Evolutionary conservation across 805 yeast species (phyloP).

Genomic region (Kluyveromyces starmeri): DNA sequence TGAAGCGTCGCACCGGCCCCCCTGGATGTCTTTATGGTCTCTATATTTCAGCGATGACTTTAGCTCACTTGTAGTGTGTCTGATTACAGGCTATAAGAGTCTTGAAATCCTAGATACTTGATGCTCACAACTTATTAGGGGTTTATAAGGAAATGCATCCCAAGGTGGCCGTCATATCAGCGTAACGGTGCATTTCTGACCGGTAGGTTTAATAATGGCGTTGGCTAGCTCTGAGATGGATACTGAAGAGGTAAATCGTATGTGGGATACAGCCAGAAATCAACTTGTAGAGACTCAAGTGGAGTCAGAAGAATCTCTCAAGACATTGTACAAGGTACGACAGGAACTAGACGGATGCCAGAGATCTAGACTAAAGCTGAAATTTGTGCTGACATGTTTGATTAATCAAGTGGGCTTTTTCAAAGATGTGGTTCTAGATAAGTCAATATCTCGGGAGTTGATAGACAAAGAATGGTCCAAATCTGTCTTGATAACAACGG

Average conservation of each 20-base stretch:
- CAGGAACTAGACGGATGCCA: slow-evolving; percentile 34
- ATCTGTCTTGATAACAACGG: slow-evolving; percentile 14
- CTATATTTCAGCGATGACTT: too few relatives aligned
- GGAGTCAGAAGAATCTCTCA: slow-evolving; percentile 44
- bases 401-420: slow-evolving; percentile 40
- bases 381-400: slow-evolving; percentile 38
- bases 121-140: too few relatives aligned
- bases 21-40: too few relatives aligned
- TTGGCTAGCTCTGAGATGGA: neutral
- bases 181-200: too few relatives aligned
- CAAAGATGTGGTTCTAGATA: slow-evolving; percentile 21
- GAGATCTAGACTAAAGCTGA: slow-evolving; percentile 34
- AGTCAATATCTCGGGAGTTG: slow-evolving; percentile 26
- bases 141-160: too few relatives aligned
- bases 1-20: too few relatives aligned
- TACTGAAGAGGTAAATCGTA: slow-evolving; percentile 16
- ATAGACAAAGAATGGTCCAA: slow-evolving; percentile 20
- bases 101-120: too few relatives aligned
- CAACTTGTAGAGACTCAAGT: slow-evolving; percentile 42
- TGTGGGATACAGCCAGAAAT: slow-evolving; percentile 40
- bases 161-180: too few relatives aligned
- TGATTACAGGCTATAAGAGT: too few relatives aligned
- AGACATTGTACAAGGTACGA: slow-evolving; percentile 30
- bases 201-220: too few relatives aligned
- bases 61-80: too few relatives aligned